These are phyloP conservation scores for Crithidia acanthocephali DNA, from an alignment of 208 protist genomes.

Conservation along the genomic window DNA sequence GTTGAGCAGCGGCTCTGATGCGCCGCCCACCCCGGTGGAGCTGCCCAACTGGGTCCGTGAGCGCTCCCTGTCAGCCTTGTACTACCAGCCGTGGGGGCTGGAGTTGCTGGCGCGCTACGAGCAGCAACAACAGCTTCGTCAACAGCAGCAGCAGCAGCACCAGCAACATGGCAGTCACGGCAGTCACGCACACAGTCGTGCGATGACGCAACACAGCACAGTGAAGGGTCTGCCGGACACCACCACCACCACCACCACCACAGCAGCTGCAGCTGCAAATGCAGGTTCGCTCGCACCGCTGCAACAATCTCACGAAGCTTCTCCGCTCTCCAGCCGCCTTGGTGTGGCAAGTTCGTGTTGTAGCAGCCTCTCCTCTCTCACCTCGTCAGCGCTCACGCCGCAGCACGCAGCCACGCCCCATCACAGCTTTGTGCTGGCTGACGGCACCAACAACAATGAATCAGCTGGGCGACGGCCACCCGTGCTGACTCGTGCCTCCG, in stretches of 20 bases:
- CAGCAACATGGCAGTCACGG: neutral
- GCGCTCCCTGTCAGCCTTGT: conserved; percentile 36
- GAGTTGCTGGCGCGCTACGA: conserved; percentile 36
- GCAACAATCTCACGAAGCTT: too few species aligned
- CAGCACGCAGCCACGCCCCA: neutral
- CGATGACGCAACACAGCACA: neutral
- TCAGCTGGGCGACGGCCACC: conserved; percentile 3
- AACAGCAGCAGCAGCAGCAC: conserved; percentile 18
- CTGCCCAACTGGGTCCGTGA: conserved; percentile 35
- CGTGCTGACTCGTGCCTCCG: conserved; percentile 6
- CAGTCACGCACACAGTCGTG: neutral
- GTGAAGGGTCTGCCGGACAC: neutral
- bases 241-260: neutral
- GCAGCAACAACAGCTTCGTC: conserved; percentile 21
- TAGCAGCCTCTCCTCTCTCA: conserved; percentile 3
- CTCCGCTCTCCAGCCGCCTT: neutral
- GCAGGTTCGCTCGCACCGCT: too few species aligned
- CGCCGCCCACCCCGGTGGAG: conserved; percentile 23
- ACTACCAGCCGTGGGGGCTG: conserved; percentile 39
- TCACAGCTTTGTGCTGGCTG: too few species aligned
- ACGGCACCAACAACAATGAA: neutral
- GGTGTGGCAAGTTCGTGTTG: neutral
- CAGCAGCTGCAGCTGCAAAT: too few species aligned
- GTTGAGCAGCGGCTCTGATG: neutral
- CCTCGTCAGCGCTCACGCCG: conserved; percentile 3